Evolutionary conservation across 352 stramenopile species (phyloP).

Genomic region (Globisporangium takayamanum): DNA sequence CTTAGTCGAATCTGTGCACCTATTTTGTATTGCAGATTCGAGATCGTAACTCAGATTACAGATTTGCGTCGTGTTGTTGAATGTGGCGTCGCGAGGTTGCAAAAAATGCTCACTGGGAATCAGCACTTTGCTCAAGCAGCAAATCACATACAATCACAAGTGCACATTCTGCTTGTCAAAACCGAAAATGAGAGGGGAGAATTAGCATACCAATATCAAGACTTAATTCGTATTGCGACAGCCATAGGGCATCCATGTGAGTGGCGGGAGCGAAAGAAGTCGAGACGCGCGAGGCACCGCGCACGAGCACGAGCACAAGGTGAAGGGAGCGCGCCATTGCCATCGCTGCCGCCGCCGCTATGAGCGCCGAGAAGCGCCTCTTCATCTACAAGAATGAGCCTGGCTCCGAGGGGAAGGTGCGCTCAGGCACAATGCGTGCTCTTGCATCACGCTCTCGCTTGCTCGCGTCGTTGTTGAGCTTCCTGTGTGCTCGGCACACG

Average conservation of each 20-base stretch:
- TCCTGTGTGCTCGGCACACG: not conserved
- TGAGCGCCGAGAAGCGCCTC: slow-evolving; percentile 74
- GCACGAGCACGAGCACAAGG: not conserved
- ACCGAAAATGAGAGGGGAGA: no score
- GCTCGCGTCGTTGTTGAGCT: not conserved
- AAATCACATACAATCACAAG: no score
- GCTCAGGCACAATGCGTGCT: not conserved
- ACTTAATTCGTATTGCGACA: no score
- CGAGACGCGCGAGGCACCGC: not conserved
- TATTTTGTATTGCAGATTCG: no score
- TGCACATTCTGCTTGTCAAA: no score
- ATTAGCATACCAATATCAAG: no score
- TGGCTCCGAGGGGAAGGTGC: slow-evolving; percentile 72
- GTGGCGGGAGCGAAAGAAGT: slow-evolving; percentile 3
- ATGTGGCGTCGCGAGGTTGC: no score
- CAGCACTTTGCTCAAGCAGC: no score
- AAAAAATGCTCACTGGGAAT: no score
- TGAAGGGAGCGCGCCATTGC: not conserved
- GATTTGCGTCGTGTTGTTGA: no score
- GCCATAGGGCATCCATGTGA: not conserved
- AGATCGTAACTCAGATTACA: no score
- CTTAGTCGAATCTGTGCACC: no score
- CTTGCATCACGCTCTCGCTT: not conserved
- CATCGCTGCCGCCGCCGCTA: slow-evolving; percentile 10
- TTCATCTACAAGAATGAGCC: slow-evolving; percentile 87